phyloP scores from a whole-genome alignment of 805 yeast genomes.

The Candida sanyiensis region DNA sequence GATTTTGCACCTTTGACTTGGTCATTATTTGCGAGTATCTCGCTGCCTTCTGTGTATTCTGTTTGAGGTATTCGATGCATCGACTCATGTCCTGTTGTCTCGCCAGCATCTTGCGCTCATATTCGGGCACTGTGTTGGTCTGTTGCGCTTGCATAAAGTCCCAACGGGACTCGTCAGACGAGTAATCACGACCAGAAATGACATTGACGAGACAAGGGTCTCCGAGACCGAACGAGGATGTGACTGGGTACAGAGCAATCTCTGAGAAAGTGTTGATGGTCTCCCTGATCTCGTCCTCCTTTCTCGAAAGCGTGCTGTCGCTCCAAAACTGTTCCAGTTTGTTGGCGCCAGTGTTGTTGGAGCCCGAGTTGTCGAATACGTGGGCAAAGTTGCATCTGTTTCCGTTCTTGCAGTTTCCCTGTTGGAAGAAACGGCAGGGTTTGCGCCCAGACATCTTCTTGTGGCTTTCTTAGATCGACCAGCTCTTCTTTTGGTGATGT shows the following conservation, averaged over 20 bases:
- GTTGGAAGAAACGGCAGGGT: constrained; percentile 41
- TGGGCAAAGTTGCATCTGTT: constrained; percentile 40
- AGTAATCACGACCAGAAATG: constrained; percentile 46
- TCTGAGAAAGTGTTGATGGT: constrained; percentile 18
- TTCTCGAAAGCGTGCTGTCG: constrained; percentile 19
- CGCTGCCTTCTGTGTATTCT: constrained; percentile 46
- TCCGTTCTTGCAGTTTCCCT: constrained; percentile 38
- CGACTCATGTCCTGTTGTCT: constrained; percentile 43
- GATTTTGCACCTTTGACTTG: constrained; percentile 26
- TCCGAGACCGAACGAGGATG: constrained; percentile 42
- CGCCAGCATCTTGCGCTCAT: constrained; percentile 35
- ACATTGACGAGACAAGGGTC: constrained; percentile 44
- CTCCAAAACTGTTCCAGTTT: constrained; percentile 23
- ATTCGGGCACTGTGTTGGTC: constrained; percentile 32
- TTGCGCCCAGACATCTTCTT: constrained; percentile 24
- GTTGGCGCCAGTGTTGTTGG: constrained; percentile 7
- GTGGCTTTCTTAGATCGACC: background rate
- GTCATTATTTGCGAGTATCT: constrained; percentile 48
- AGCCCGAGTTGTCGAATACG: constrained; percentile 21
- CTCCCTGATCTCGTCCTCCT: constrained; percentile 26
- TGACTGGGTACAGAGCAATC: constrained; percentile 29
- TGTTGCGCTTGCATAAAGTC: constrained; percentile 39
- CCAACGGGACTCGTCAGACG: constrained; percentile 47
- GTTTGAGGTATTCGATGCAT: constrained; percentile 33
- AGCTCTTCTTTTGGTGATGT: background rate